phyloP scores from a whole-genome alignment of 2,329 filamentous ascomycete species.

The Dactylellina haptotyla region DNA sequence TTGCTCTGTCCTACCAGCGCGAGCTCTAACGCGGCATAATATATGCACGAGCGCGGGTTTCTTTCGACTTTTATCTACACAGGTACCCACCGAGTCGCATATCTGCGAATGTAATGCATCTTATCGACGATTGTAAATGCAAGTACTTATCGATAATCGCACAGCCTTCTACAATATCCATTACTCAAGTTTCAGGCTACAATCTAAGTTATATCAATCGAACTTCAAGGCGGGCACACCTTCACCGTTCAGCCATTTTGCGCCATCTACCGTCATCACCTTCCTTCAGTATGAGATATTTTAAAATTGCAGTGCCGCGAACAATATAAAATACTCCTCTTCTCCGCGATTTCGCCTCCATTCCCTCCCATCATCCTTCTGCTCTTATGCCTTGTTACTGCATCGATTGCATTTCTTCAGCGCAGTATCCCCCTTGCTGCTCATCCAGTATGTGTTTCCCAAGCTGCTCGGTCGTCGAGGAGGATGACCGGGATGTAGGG shows the following conservation, averaged over 20 bases:
- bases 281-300: too few species aligned
- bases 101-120: neutral
- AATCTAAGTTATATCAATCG: neutral
- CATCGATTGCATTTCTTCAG: constrained; percentile 1
- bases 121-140: constrained; percentile 3
- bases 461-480: constrained; percentile 17
- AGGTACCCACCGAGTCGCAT: neutral
- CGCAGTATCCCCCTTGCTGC: constrained; percentile 14
- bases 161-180: neutral
- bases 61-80: neutral
- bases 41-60: constrained; percentile 13
- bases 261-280: neutral
- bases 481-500: constrained; percentile 7
- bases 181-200: neutral
- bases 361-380: neutral
- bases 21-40: constrained; percentile 5
- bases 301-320: neutral
- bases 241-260: neutral
- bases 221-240: constrained; percentile 5
- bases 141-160: neutral
- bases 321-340: constrained; percentile 20
- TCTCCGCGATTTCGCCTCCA: constrained; percentile 10
- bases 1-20: neutral
- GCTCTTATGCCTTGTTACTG: constrained; percentile 5
- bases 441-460: constrained; percentile 27